Evolutionary conservation across 2,329 filamentous ascomycete species (phyloP).

Genomic region (Metarhizium guizhouense): DNA sequence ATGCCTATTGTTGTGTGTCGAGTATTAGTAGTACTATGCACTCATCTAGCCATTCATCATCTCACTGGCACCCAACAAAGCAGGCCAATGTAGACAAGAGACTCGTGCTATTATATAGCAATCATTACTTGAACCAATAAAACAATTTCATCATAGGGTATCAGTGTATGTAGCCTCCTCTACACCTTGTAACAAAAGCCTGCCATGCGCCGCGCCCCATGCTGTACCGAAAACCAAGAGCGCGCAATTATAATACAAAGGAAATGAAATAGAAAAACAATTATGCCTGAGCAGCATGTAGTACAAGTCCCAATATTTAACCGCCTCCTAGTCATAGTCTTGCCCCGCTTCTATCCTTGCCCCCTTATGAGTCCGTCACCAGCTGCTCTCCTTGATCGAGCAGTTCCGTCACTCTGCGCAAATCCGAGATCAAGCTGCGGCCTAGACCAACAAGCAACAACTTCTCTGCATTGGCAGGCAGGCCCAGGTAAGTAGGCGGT

Average conservation of each 20-base stretch:
- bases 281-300: background rate
- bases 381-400: slow-evolving; percentile 91
- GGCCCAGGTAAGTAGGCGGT: slow-evolving; percentile 86
- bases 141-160: background rate
- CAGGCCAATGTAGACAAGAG: background rate
- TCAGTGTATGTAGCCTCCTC: background rate
- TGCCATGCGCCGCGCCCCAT: background rate
- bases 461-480: slow-evolving; percentile 96
- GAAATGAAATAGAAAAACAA: background rate
- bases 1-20: too few species aligned
- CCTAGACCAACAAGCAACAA: slow-evolving; percentile 83
- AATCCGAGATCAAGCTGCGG: slow-evolving; percentile 70
- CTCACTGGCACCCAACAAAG: background rate
- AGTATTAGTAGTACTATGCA: too few species aligned
- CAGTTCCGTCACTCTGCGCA: slow-evolving; percentile 77
- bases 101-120: background rate
- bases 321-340: background rate
- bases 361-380: slow-evolving; percentile 50
- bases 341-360: background rate
- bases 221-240: background rate
- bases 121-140: background rate
- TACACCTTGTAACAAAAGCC: background rate
- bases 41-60: too few species aligned
- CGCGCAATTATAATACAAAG: background rate
- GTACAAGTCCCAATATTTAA: background rate